These are phyloP conservation scores for Cerrena zonata DNA, from an alignment of 1,284 basidiomycete species.

Conservation along the genomic window DNA sequence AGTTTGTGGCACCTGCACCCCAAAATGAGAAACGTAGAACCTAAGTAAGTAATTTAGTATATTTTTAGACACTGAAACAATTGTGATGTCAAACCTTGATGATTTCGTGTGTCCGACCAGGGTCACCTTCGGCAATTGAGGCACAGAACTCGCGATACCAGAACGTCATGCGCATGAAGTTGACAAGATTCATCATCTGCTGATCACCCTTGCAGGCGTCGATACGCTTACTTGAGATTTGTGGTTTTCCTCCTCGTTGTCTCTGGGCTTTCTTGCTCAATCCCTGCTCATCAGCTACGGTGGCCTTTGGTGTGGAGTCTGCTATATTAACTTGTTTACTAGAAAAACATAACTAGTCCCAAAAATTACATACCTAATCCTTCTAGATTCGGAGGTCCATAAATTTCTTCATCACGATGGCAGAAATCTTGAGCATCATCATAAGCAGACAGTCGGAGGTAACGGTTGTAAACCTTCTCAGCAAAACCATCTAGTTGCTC, in stretches of 20 bases:
- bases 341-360: neutral
- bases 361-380: neutral
- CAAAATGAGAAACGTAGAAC: conserved; percentile 17
- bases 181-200: conserved; percentile 12
- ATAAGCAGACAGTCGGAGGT: neutral
- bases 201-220: conserved; percentile 11
- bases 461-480: neutral
- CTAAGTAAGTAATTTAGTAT: conserved; percentile 1
- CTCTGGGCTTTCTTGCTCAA: neutral
- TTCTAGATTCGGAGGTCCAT: neutral
- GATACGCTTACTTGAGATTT: neutral
- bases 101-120: conserved; percentile 18
- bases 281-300: neutral
- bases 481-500: neutral
- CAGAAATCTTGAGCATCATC: neutral
- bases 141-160: conserved; percentile 14
- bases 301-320: neutral
- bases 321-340: neutral
- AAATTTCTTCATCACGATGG: neutral
- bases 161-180: conserved; percentile 12
- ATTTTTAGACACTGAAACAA: neutral
- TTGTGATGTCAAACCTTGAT: conserved; percentile 15
- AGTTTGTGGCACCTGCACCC: conserved; percentile 12
- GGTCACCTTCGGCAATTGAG: conserved; percentile 17
- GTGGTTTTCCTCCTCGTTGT: neutral